phyloP scores from a whole-genome alignment of 1,284 basidiomycete genomes.

The Wallemia hederae region DNA sequence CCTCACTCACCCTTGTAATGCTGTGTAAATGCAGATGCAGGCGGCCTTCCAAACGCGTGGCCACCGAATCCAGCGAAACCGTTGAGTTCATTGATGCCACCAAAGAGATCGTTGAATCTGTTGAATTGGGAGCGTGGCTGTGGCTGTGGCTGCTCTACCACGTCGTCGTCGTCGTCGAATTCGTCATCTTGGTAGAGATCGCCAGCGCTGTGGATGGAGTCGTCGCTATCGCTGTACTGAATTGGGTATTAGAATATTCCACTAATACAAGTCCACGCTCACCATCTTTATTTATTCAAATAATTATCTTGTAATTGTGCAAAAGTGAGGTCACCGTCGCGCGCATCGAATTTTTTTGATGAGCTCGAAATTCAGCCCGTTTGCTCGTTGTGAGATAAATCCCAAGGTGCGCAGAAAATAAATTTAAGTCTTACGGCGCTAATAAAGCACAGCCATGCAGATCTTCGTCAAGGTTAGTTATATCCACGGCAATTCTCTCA shows the following conservation, averaged over 20 bases:
- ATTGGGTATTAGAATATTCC: not conserved
- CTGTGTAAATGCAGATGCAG: conserved; percentile 40
- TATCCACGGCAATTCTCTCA: conserved; percentile 1
- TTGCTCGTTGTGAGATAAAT: not conserved
- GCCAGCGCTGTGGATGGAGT: not conserved
- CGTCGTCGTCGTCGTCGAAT: conserved; percentile 7
- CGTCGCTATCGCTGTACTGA: not conserved
- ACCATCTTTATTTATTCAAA: not conserved
- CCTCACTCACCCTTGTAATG: conserved; percentile 28
- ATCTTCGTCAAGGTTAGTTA: conserved; percentile 23
- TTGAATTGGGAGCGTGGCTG: conserved; percentile 2
- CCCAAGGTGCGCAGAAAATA: not conserved
- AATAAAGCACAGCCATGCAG: conserved; percentile 18
- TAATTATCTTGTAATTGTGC: not conserved
- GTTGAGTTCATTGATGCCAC: conserved; percentile 4
- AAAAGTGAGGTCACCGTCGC: not conserved
- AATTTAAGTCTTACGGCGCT: not conserved
- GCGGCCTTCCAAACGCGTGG: conserved; percentile 13
- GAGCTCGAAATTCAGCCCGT: not conserved
- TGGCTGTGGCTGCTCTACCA: not conserved
- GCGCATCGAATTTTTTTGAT: not conserved
- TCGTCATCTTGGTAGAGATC: conserved; percentile 4
- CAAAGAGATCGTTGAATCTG: conserved; percentile 3
- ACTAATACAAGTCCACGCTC: not conserved
- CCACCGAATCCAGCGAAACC: conserved; percentile 6